phyloP scores from a whole-genome alignment of 2,329 filamentous ascomycete species.

The Aspergillus sclerotialis region DNA sequence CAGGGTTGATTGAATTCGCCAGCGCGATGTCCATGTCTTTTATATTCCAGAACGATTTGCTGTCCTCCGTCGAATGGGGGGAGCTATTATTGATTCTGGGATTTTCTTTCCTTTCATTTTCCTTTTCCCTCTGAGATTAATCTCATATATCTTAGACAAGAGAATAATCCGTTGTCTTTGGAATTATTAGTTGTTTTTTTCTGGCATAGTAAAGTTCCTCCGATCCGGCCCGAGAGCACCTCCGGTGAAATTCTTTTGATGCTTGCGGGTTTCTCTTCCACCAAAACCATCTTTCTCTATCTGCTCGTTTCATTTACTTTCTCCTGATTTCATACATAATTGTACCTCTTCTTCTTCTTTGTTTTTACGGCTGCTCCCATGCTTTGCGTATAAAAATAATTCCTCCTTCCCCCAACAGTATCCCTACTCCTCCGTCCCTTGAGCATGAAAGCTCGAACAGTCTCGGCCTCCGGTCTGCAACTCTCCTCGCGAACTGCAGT shows the following conservation, averaged over 20 bases:
- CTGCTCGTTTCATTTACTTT: neutral
- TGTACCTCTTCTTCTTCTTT: too few relatives aligned
- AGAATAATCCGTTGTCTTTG: too few relatives aligned
- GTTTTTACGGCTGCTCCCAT: neutral
- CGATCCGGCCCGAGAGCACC: conserved; percentile 15
- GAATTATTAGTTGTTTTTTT: too few relatives aligned
- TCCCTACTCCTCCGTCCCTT: conserved; percentile 5
- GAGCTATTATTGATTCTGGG: conserved; percentile 9
- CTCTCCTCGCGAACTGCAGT: conserved; percentile 23
- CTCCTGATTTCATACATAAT: neutral
- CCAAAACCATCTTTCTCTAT: neutral
- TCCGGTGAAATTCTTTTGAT: conserved; percentile 8
- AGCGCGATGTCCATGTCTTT: conserved; percentile 20
- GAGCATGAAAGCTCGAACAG: conserved; percentile 34
- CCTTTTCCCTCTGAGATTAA: neutral
- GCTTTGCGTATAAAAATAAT: neutral
- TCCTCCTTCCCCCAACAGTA: neutral
- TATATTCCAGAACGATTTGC: conserved; percentile 18
- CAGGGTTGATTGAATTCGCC: conserved; percentile 18
- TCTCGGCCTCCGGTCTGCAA: conserved; percentile 30
- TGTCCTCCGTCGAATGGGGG: conserved; percentile 6
- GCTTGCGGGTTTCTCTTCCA: neutral
- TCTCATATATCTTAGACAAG: conserved; percentile 9
- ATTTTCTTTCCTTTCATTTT: conserved; percentile 3
- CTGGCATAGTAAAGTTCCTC: too few relatives aligned